Evolutionary conservation across 2,329 filamentous ascomycete species (phyloP).

Genomic region (Colletotrichum scovillei): DNA sequence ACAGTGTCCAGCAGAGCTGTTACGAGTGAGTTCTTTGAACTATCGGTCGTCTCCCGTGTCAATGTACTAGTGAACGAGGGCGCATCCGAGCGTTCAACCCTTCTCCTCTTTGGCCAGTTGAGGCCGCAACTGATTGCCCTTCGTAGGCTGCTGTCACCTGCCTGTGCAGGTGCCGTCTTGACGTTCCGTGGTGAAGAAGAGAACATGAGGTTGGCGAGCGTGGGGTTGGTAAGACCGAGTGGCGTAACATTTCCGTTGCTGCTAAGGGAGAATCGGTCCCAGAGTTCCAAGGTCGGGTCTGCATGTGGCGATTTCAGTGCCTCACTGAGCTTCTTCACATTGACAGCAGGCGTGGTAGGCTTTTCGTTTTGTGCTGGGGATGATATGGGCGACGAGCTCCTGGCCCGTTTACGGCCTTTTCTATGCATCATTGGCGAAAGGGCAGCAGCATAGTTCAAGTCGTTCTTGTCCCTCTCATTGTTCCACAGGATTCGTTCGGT

Average conservation of each 20-base stretch:
- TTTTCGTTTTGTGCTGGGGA: constrained; percentile 68
- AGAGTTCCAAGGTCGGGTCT: constrained; percentile 80
- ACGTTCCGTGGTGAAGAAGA: constrained; percentile 76
- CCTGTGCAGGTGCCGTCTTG: constrained; percentile 52
- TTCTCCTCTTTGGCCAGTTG: constrained; percentile 79
- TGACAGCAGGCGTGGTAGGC: constrained; percentile 58
- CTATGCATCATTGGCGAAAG: constrained; percentile 62
- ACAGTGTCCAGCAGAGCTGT: constrained; percentile 76
- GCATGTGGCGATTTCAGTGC: constrained; percentile 74
- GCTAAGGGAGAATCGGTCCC: constrained; percentile 77
- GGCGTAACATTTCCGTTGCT: constrained; percentile 55
- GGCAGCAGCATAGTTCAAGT: constrained; percentile 51
- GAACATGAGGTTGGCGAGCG: constrained; percentile 73
- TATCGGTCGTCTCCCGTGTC: constrained; percentile 57
- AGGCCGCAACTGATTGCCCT: constrained; percentile 76
- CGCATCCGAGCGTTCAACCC: constrained; percentile 60
- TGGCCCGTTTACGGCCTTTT: constrained; percentile 72
- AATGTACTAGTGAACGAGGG: constrained; percentile 45
- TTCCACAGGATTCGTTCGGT: constrained; percentile 73
- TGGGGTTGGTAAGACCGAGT: constrained; percentile 63
- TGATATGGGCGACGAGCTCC: constrained; percentile 78
- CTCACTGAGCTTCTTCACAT: constrained; percentile 68
- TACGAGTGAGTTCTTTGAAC: constrained; percentile 68
- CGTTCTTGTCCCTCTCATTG: constrained; percentile 59
- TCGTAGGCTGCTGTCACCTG: constrained; percentile 63